Base-by-base conservation (phyloP, 768 basidiomycete species). In the Russula lepida region DNA sequence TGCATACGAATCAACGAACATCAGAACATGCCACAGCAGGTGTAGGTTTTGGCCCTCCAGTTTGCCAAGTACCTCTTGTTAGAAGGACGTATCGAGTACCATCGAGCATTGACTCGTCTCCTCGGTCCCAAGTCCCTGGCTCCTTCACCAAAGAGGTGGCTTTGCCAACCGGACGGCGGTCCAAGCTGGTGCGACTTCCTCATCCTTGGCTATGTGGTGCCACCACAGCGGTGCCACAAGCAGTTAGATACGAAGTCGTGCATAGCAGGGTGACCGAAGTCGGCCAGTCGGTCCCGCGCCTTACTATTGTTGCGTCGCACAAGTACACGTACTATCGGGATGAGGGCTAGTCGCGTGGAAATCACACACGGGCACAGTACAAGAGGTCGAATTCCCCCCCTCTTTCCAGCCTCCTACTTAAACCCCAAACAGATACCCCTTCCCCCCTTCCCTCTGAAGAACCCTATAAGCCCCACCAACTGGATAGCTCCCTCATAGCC, bases 281-380 rank as follows among this genome's bases (percentile, higher is more conserved):
- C 35, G 21, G 50, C 13, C 52, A 53, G 12, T 56, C 51, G 41
- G 35, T n/a, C n/a, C 17, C 33, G 62, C 56, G 56, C 62, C 47
- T 48, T 17, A 37, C 37, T 30, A 30, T 46, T 35, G 37, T 57
- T 58, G 35, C 61, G 35, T 44, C 12, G 50, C n/a, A 62, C 61
- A 27, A 62, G 35, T 63, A 63, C 62, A 63, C 62, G 62, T 63
- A 63, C 62, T 63, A 63, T 63, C 56, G 44, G 62, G 62, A 63
- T 54, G 52, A 39, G 62, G 62, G 52, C 52, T 54, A 37, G 47
- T 47, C 51, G 51, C 52, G 56, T 62, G 62, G 56, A 49, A 58
- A 58, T 21, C 44, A 9, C 50, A 28, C 28, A 35, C 30, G 17
- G 17, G 35, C 17, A 23, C 19, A 43, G 33, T 63, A 63, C 62